Percentiles rank a stretch among this genome's conserved stretches.
phyloP scores from a whole-genome alignment of 2,329 filamentous ascomycete genomes.

The Pseudogymnoascus sp. region DNA sequence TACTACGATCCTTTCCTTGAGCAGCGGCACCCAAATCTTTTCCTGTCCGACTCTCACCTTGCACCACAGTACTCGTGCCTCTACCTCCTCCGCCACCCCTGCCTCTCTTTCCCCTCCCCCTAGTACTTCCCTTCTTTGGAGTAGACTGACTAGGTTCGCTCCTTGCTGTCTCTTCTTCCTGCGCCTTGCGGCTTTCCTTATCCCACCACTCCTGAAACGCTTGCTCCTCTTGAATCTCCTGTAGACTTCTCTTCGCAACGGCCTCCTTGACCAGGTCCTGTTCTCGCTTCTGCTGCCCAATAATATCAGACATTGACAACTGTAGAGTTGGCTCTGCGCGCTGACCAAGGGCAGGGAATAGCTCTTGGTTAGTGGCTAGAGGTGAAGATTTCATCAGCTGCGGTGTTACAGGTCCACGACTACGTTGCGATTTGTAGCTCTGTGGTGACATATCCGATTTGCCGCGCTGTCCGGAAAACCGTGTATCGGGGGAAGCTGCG shows the following conservation, averaged over 20 bases:
- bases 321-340: constrained; percentile 42
- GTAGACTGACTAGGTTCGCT: constrained; percentile 13
- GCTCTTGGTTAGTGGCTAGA: background rate
- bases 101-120: background rate
- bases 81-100: background rate
- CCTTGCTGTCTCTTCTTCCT: constrained; percentile 36
- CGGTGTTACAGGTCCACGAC: constrained; percentile 26
- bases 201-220: constrained; percentile 98
- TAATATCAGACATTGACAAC: constrained; percentile 77
- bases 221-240: constrained; percentile 95
- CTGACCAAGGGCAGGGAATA: background rate
- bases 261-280: constrained; percentile 77
- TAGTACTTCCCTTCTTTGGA: background rate
- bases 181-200: constrained; percentile 65
- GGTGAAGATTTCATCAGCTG: background rate
- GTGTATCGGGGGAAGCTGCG: constrained; percentile 52
- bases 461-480: constrained; percentile 47
- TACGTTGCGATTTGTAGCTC: constrained; percentile 27
- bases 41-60: background rate
- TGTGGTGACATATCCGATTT: background rate
- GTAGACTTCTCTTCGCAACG: constrained; percentile 74
- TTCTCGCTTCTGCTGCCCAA: constrained; percentile 76
- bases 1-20: background rate
- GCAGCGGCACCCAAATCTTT: background rate
- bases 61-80: background rate